Evolutionary conservation across 2,329 filamentous ascomycete genomes (phyloP).

Genomic region (Fusarium secorum): DNA sequence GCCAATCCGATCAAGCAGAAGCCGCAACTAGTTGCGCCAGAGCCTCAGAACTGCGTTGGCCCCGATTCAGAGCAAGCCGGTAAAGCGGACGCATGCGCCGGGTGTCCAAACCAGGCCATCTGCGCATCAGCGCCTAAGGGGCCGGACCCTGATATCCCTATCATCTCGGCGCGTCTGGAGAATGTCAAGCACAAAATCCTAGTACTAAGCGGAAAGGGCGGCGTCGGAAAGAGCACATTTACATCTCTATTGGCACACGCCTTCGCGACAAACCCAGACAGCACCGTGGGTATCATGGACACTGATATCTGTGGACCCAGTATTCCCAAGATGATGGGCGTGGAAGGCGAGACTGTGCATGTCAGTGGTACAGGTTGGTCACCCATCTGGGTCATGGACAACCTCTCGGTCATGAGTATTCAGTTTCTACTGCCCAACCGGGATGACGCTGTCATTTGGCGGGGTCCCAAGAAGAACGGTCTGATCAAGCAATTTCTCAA

Average conservation of each 20-base stretch:
- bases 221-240: slow-evolving; percentile 96
- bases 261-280: slow-evolving; percentile 81
- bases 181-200: slow-evolving; percentile 91
- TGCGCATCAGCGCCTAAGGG: slow-evolving; percentile 95
- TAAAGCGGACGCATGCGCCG: slow-evolving; percentile 83
- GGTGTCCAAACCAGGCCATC: slow-evolving; percentile 94
- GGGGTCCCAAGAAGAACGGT: slow-evolving; percentile 97
- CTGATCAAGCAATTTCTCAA: slow-evolving; percentile 98
- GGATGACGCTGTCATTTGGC: slow-evolving; percentile 97
- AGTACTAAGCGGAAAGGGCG: slow-evolving; percentile 92
- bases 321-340: slow-evolving; percentile 99
- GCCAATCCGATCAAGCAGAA: slow-evolving; percentile 78
- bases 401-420: slow-evolving; percentile 94
- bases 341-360: slow-evolving; percentile 92
- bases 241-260: slow-evolving; percentile 87
- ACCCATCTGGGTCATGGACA: slow-evolving; percentile 94
- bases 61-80: slow-evolving; percentile 79
- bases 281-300: slow-evolving; percentile 93
- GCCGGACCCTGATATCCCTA: slow-evolving; percentile 89
- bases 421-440: slow-evolving; percentile 97
- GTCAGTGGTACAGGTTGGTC: slow-evolving; percentile 89
- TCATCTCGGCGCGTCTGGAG: slow-evolving; percentile 84
- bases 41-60: slow-evolving; percentile 96
- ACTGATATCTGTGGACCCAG: slow-evolving; percentile 96
- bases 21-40: slow-evolving; percentile 88